A percentile compares a stretch with the other conserved stretches of the same genome.
phyloP scores from a whole-genome alignment of 73 alveolate genomes.

The Durusdinium trenchii region DNA sequence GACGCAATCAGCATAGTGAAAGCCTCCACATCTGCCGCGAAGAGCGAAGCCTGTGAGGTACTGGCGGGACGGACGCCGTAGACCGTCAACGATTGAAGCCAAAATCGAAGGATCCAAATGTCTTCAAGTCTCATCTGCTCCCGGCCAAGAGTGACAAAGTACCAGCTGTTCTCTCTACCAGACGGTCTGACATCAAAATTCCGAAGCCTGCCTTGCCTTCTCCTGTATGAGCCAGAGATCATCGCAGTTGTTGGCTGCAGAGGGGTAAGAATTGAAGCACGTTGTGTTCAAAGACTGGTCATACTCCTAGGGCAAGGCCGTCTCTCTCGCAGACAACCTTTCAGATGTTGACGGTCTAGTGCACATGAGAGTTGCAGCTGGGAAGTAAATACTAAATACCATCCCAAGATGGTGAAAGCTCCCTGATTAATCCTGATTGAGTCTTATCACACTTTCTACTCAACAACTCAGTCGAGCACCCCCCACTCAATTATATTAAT shows the following conservation, averaged over 20 bases:
- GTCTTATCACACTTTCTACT: too few relatives aligned
- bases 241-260: slow-evolving; percentile 62
- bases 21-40: slow-evolving; percentile 66
- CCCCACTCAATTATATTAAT: too few relatives aligned
- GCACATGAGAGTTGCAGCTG: too few relatives aligned
- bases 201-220: slow-evolving; percentile 21
- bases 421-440: too few relatives aligned
- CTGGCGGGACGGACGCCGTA: not conserved
- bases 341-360: too few relatives aligned
- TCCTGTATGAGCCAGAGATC: slow-evolving; percentile 31
- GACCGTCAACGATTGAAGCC: not conserved
- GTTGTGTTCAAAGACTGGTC: slow-evolving; percentile 42
- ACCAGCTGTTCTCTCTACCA: not conserved
- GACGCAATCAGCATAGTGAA: slow-evolving; percentile 68
- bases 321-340: too few relatives aligned
- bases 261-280: slow-evolving; percentile 72
- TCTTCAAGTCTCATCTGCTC: not conserved
- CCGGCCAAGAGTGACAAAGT: too few relatives aligned
- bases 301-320: slow-evolving; percentile 84
- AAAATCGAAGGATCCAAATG: not conserved
- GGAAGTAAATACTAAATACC: too few relatives aligned
- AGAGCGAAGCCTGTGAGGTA: slow-evolving; percentile 35
- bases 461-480: too few relatives aligned
- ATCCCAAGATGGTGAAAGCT: too few relatives aligned
- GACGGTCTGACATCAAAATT: not conserved